Base-by-base conservation (phyloP, 2,329 filamentous ascomycete genomes). In the Aspergillus floridensis region DNA sequence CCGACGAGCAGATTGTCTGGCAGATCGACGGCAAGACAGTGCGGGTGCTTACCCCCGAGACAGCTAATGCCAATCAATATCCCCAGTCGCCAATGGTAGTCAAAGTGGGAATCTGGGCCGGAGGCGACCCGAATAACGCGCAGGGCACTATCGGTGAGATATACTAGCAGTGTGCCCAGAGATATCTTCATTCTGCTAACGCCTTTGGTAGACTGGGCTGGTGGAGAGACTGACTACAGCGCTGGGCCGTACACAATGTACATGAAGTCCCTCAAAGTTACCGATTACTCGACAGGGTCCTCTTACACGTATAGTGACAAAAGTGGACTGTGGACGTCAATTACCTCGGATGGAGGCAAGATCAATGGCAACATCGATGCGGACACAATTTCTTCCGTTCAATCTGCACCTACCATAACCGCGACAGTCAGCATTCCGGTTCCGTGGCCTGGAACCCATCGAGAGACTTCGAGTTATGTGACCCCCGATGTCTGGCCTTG, bases 61-160 rank as follows among this genome's bases (percentile, higher is more conserved):
- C 90, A 55, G 90, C 93, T 60, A 84, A 88, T 62, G 72, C 82
- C 44, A 70, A 72, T 63, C 90, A 96, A 76, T 99, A 96, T 72
- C 95, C 95, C 7, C 95, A 99, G 79, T 92, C 92, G 0, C 95
- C 95, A 4, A 96, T 96, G 92, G 89, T 92, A 77, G 80, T 98
- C 78, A 96, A 93, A 77, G 87, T 98, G 68, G 95, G 95, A 61
- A 81, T 89, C 58, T 99, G 95, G 95, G 88, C 91, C 56, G 95
- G 92, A 70, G 95, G 95, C 67, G 95, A 98, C 75, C 77, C 91
- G 0, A 82, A 81, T 29, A 97, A 98, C 75, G 72, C 87, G 1
- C 74, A 82, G 14, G 95, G 95, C 59, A 98, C 93, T 16, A 91
- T 98, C 68, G 68, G 79, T 82, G 71, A 72, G 79, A 22, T 22